Base-by-base conservation (phyloP, 257 asterid genomes). In the Penstemon davidsonii region DNA sequence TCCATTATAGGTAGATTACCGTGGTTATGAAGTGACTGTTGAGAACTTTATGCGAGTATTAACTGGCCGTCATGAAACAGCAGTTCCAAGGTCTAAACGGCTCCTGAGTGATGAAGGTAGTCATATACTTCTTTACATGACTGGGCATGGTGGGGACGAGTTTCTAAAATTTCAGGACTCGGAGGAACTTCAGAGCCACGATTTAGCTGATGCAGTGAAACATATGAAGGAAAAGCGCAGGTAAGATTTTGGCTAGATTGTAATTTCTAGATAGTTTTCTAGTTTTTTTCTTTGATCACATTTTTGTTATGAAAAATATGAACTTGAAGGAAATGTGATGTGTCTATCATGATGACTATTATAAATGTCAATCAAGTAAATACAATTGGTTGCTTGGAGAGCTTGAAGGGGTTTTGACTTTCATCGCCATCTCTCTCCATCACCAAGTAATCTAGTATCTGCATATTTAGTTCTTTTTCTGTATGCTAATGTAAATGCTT, bases 91-190 rank as follows among this genome's bases (percentile, higher is more conserved):
- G 79, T 94, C 99, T 62, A 94, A 94, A 78, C 92, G 96, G 56
- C 96, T 91, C 60, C 83, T 94, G 55, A 94, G 99, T 82, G 99
- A 94, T 76, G 99, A 94, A 83, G 99, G 96, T 63, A 94, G 99
- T 71, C 99, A 91, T 72, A 80, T 91, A 82, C 94, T 94, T 62
- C 84, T 94, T 38, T 94, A 88, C 81, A 94, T 94, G 97, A 94
- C 97, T 15, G 97, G 99, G 74, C 96, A 94, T 77, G 99, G 99
- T 4, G 99, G 99, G 64, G 97, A 94, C 5, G 96, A 91, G 83
- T 94, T 94, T 81, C 83, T 94, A n/a, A 94, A 94, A 70, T 94
- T 91, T 81, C 97, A 94, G 79, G 99, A 94, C 83, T 80, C 95
- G 3, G 99, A 94, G 78, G 99, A 94, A 84, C 97, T 94, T 74